Evolutionary conservation across 371 early-diverging fungal genomes (phyloP).

Genomic region (Mortierella sp.): DNA sequence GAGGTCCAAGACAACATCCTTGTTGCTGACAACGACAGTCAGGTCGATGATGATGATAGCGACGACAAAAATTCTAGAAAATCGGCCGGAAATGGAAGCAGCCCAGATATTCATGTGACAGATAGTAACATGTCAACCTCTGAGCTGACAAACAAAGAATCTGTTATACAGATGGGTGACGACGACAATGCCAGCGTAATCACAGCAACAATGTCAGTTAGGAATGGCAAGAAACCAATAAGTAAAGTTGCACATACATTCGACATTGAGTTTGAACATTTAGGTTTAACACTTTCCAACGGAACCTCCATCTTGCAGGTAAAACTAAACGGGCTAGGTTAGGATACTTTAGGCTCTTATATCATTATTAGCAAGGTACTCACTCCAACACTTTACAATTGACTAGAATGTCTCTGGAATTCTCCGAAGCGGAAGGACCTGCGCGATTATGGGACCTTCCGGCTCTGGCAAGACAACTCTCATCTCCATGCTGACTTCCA

Average conservation of each 20-base stretch:
- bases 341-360: neutral
- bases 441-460: constrained; percentile 82
- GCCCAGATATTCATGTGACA: constrained; percentile 13
- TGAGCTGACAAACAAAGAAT: constrained; percentile 20
- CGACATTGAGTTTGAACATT: constrained; percentile 66
- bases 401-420: constrained; percentile 62
- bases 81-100: neutral
- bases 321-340: neutral
- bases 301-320: constrained; percentile 65
- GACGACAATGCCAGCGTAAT: neutral
- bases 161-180: constrained; percentile 16
- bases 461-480: constrained; percentile 76
- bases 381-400: neutral
- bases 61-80: neutral
- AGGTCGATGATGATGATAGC: neutral
- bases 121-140: constrained; percentile 13
- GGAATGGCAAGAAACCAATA: constrained; percentile 5
- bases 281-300: constrained; percentile 64
- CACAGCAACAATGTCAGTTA: neutral
- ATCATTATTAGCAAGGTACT: neutral
- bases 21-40: constrained; percentile 11
- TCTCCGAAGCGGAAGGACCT: constrained; percentile 65
- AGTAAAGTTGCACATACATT: constrained; percentile 36
- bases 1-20: constrained; percentile 21
- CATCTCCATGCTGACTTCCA: constrained; percentile 59